Evolutionary conservation across 345 rosid species (phyloP).

Genomic region (Viola odorata): DNA sequence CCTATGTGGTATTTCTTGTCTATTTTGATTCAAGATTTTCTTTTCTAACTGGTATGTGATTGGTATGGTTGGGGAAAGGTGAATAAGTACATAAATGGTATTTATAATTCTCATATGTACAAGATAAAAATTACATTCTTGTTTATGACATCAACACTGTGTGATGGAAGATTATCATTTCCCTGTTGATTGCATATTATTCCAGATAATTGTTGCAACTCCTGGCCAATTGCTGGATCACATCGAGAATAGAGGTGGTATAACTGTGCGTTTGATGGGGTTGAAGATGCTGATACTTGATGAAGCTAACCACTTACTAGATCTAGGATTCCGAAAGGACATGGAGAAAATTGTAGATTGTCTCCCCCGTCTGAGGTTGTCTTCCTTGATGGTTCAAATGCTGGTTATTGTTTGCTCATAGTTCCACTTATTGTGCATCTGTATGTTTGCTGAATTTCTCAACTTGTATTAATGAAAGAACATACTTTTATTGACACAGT

Average conservation of each 20-base stretch:
- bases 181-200: no score
- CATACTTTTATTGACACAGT: constrained; percentile 80
- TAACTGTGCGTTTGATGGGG: constrained; percentile 88
- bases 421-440: constrained; percentile 20
- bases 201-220: constrained; percentile 90
- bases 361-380: constrained; percentile 84
- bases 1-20: background rate
- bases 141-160: no score
- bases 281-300: constrained; percentile 91
- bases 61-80: no score
- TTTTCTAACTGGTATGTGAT: no score
- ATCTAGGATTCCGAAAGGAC: constrained; percentile 94
- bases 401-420: constrained; percentile 45
- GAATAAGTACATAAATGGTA: no score
- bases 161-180: no score
- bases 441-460: constrained; percentile 89
- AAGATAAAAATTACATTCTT: no score
- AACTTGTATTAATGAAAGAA: constrained; percentile 74
- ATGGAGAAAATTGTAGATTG: constrained; percentile 79
- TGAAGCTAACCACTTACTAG: constrained; percentile 94
- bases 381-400: constrained; percentile 88
- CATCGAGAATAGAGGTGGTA: constrained; percentile 85
- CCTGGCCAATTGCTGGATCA: constrained; percentile 99
- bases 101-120: no score
- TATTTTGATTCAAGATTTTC: no score